Conservation (phyloP, 345 rosid species). For the Euphorbia lathyris region DNA sequence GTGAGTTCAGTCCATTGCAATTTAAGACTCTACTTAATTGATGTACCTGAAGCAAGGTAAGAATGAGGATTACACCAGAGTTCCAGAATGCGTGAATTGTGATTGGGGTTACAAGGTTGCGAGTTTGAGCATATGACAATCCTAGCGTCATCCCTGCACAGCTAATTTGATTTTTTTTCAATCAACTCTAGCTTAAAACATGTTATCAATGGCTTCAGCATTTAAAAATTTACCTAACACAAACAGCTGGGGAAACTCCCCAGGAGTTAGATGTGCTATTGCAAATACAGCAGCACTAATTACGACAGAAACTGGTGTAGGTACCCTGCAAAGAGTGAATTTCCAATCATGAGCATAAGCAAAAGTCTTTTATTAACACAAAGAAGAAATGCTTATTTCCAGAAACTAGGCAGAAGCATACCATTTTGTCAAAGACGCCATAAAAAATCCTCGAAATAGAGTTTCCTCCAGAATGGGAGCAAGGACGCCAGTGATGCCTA, state of each 20-base stretch:
- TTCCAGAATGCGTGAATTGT: conserved; percentile 86
- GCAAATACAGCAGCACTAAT: conserved; percentile 94
- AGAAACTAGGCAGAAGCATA: conserved; percentile 23
- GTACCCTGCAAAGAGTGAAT: conserved; percentile 51
- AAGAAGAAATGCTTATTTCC: conserved; percentile 2
- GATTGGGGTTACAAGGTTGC: conserved; percentile 77
- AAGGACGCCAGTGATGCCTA: conserved; percentile 79
- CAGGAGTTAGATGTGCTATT: conserved; percentile 83
- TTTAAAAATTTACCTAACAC: conserved; percentile 50
- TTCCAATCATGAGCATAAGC: neutral
- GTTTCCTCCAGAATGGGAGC: conserved; percentile 97
- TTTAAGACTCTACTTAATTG: neutral
- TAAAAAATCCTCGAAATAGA: conserved; percentile 89
- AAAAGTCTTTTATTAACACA: neutral
- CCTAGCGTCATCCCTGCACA: conserved; percentile 65
- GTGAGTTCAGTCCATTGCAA: neutral
- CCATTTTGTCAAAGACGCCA: conserved; percentile 96
- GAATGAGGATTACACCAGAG: conserved; percentile 76
- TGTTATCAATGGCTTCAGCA: neutral
- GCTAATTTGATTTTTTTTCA: neutral
- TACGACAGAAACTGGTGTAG: conserved; percentile 71
- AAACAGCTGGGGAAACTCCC: conserved; percentile 89
- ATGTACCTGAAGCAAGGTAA: conserved; percentile 82
- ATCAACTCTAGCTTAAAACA: neutral
- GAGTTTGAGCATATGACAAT: conserved; percentile 83